Conservation (phyloP, 2,329 filamentous ascomycete species). For the Sclerotinia minor region DNA sequence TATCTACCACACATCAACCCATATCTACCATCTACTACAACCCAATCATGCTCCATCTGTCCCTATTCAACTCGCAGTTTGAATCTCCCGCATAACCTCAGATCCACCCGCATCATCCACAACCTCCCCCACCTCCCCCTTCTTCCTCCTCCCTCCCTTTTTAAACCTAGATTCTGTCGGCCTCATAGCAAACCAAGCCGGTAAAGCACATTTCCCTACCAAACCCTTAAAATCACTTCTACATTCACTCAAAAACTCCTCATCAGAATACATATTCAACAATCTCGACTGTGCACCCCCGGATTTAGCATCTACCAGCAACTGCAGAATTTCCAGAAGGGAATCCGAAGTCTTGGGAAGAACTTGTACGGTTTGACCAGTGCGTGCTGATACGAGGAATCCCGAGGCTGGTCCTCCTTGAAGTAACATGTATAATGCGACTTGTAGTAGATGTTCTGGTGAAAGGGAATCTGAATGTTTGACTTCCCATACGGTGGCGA, state of each 20-base stretch:
- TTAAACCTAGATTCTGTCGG: neutral
- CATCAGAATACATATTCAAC: conserved; percentile 15
- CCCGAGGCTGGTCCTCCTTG: neutral
- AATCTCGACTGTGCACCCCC: conserved; percentile 12
- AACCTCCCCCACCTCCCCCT: neutral
- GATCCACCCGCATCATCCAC: too few relatives aligned
- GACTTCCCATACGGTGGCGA: conserved; percentile 2
- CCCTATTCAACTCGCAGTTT: neutral
- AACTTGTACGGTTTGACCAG: conserved; percentile 21
- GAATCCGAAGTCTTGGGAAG: conserved; percentile 1
- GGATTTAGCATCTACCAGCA: conserved; percentile 15
- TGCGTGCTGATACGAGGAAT: conserved; percentile 17
- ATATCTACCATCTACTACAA: too few relatives aligned
- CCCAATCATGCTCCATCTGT: too few relatives aligned
- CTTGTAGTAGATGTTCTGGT: conserved; percentile 16
- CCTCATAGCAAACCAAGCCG: conserved; percentile 24
- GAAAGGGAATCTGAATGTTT: conserved; percentile 16
- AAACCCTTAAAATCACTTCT: conserved; percentile 3
- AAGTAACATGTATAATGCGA: conserved; percentile 18
- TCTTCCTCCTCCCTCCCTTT: neutral
- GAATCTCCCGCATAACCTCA: too few relatives aligned
- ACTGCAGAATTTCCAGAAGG: neutral
- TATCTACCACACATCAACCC: too few relatives aligned
- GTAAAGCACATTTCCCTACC: conserved; percentile 19
- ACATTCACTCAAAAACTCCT: conserved; percentile 18